Evolutionary conservation across 2,329 filamentous ascomycete species (phyloP), one percentile per base, ranked within the genome.

Genomic region (Ustilaginoidea virens): DNA sequence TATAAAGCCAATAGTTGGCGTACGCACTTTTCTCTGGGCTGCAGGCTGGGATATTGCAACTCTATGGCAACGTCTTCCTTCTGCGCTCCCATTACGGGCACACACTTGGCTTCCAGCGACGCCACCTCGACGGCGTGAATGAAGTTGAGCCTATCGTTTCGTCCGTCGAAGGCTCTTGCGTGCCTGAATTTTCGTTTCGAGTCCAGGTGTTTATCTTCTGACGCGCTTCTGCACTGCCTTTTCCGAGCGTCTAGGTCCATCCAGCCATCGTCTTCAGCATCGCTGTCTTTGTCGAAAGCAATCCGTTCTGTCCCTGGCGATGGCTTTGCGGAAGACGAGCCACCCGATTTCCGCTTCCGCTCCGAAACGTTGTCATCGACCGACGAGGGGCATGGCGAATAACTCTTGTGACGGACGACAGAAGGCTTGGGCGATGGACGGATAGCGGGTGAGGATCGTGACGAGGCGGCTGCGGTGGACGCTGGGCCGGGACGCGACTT

Each of bases 41-140:
- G 68, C 36, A 65, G 60, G 49, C 81, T 86, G 7, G 90, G 87
- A 52, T 96, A 96, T 50, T 90, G 80, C 40, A 96, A 57, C 45
- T 75, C 61, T 34, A 92, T 69, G 8, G 53, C 57, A 5, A 74
- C 61, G 33, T 71, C 64, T 33, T 71, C 59, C 27, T 60, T 53
- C 27, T 55, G 52, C 3, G 61, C 56, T 22, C 59, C 58, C 34
- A 67, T 55, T 9, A 62, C 59, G 1, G 61, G 60, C 17, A 62
- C 59, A 34, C 64, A 69, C 23, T 61, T 63, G 5, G 60, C 54
- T 30, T 57, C 52, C 14, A 64, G 48, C 25, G 58, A 67, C 21
- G 64, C 63, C 14, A 75, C 59, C 38, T 72, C 58, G 4, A 61
- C 62, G 4, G 70, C 70, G 39, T 77, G 70, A 17, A 76, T 64